Evolutionary conservation across 2,329 filamentous ascomycete genomes (phyloP).

Genomic region (Monascus ruber): DNA sequence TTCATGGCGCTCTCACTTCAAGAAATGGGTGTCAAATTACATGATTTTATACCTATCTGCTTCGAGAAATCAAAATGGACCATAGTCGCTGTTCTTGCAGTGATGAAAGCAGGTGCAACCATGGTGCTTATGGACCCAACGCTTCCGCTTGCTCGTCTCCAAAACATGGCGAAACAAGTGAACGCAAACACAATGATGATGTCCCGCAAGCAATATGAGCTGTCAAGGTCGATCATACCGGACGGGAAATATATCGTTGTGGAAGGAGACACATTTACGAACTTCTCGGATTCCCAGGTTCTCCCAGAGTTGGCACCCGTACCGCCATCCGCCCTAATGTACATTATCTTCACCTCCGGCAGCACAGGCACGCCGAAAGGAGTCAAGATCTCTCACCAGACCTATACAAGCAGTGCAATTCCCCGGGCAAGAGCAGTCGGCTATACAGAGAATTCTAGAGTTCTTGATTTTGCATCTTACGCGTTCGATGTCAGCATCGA

Average conservation of each 20-base stretch:
- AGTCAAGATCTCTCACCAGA: constrained; percentile 50
- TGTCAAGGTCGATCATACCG: constrained; percentile 22
- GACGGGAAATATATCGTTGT: constrained; percentile 15
- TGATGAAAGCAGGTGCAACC: constrained; percentile 22
- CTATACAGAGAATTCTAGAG: constrained; percentile 42
- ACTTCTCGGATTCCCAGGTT: constrained; percentile 5
- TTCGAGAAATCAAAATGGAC: constrained; percentile 26
- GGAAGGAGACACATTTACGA: constrained; percentile 12
- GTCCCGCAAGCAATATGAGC: constrained; percentile 17
- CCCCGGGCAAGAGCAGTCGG: constrained; percentile 43
- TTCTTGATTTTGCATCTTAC: constrained; percentile 45
- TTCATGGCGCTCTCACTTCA: constrained; percentile 14
- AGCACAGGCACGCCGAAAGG: too few species aligned
- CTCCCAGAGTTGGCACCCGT: constrained; percentile 14
- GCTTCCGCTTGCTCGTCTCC: constrained; percentile 20
- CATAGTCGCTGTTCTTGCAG: constrained; percentile 20
- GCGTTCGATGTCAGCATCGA: constrained; percentile 39
- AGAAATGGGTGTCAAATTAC: constrained; percentile 16
- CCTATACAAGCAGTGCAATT: constrained; percentile 46
- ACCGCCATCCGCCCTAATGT: constrained; percentile 35
- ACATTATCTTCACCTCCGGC: constrained; percentile 51
- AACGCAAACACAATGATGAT: constrained; percentile 18
- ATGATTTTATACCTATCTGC: constrained; percentile 19
- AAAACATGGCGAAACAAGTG: constrained; percentile 21
- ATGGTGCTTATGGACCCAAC: constrained; percentile 23